These are phyloP conservation scores for Populus trichocarpa DNA, from an alignment of 441 rosid species.

Conservation along the genomic window DNA sequence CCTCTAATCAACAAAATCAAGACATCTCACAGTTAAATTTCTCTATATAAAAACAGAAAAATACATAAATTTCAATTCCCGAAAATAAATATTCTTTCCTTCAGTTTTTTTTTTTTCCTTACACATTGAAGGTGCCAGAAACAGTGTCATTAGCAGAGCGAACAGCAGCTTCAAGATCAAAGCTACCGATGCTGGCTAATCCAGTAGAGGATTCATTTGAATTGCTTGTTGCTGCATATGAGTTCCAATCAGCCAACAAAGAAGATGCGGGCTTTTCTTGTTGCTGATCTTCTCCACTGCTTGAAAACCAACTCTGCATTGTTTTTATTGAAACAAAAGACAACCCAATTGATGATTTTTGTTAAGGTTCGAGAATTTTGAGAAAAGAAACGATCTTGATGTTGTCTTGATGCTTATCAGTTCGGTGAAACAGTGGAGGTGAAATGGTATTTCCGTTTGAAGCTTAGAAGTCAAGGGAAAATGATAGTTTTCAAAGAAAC, in stretches of 20 bases:
- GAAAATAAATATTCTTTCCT: neutral
- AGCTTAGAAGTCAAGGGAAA: too few relatives aligned
- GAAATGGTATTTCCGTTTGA: neutral
- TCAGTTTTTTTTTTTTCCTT: conserved; percentile 19
- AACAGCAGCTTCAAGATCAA: conserved; percentile 84
- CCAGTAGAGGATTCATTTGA: conserved; percentile 34
- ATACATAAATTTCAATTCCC: neutral
- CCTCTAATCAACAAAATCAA: neutral
- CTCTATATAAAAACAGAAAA: neutral
- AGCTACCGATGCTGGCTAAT: conserved; percentile 35
- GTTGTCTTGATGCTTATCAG: neutral
- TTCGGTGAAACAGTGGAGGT: neutral
- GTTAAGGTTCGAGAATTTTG: neutral
- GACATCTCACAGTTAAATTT: neutral
- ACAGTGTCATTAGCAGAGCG: conserved; percentile 79
- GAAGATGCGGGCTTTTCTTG: conserved; percentile 50
- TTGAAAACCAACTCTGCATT: conserved; percentile 72
- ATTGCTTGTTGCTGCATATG: conserved; percentile 61
- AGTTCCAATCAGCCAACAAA: conserved; percentile 79
- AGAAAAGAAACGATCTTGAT: neutral
- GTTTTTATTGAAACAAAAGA: conserved; percentile 18
- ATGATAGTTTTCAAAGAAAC: too few relatives aligned
- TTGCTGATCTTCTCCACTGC: conserved; percentile 34
- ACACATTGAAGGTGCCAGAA: conserved; percentile 87
- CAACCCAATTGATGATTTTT: neutral